A percentile compares a stretch with the other conserved stretches of the same genome.
phyloP scores from a whole-genome alignment of 257 asterid genomes.

The Nicotiana knightiana region DNA sequence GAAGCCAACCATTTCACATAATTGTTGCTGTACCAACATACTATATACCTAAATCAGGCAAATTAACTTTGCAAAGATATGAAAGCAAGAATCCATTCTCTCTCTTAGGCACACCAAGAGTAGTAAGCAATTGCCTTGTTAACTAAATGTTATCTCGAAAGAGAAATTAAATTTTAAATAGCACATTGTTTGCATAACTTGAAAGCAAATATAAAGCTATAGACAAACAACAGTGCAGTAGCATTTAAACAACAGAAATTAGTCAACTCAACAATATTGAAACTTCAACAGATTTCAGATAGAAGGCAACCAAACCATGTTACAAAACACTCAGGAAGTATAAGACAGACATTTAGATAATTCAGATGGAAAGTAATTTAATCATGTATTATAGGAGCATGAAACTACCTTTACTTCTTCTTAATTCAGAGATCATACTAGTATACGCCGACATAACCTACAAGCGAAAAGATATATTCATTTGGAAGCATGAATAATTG shows the following conservation, averaged over 20 bases:
- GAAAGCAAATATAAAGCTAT: not conserved
- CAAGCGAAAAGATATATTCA: conserved; percentile 75
- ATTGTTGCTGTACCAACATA: not conserved
- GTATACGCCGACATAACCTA: conserved; percentile 89
- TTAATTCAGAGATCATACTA: conserved; percentile 88
- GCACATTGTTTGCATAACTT: not conserved
- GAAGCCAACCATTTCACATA: not conserved
- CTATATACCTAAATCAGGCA: not conserved
- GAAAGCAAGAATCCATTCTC: not conserved
- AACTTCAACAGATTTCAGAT: not conserved
- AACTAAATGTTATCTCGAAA: not conserved
- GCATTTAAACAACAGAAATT: not conserved
- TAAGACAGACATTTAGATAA: not conserved
- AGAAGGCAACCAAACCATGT: not conserved
- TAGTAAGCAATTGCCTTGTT: not conserved
- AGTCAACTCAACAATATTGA: not conserved
- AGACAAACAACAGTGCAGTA: not conserved
- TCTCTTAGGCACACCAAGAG: not conserved
- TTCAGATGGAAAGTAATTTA: not conserved
- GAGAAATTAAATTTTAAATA: too few relatives aligned
- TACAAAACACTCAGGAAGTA: not conserved
- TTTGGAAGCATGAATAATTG: conserved; percentile 65
- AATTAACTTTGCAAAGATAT: not conserved
- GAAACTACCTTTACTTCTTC: conserved; percentile 89
- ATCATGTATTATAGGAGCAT: conserved; percentile 37